phyloP scores from a whole-genome alignment of 2,329 filamentous ascomycete genomes.

The Cytospora mali region DNA sequence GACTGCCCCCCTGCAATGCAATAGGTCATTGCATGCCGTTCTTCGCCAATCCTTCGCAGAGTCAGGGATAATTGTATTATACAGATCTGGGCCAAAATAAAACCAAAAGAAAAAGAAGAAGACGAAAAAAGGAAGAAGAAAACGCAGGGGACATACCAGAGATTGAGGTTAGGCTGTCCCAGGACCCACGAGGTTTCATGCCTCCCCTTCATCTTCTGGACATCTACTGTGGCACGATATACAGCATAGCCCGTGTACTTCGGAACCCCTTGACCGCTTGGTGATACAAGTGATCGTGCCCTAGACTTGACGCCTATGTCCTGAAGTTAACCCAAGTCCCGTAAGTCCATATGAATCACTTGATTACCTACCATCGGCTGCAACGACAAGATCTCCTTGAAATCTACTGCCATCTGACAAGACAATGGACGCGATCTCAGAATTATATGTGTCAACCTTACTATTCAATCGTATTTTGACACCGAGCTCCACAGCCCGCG shows the following conservation, averaged over 20 bases:
- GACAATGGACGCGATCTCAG: constrained; percentile 30
- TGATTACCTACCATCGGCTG: constrained; percentile 38
- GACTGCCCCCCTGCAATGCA: constrained; percentile 44
- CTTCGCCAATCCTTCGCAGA: constrained; percentile 42
- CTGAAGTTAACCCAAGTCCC: not conserved
- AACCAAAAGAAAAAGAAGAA: no score
- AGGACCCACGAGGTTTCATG: constrained; percentile 44
- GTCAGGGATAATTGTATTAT: not conserved
- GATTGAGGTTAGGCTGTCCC: constrained; percentile 42
- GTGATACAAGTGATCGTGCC: constrained; percentile 31
- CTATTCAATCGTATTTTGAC: constrained; percentile 32
- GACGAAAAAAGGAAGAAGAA: no score
- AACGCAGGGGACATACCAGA: constrained; percentile 37
- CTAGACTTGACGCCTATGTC: constrained; percentile 37
- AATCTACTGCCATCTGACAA: constrained; percentile 32
- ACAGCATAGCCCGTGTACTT: constrained; percentile 43
- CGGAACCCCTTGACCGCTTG: constrained; percentile 25
- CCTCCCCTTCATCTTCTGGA: constrained; percentile 40
- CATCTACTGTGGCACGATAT: constrained; percentile 45
- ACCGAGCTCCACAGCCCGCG: constrained; percentile 34
- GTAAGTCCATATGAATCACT: not conserved
- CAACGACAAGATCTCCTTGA: constrained; percentile 39
- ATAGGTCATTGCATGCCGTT: constrained; percentile 50
- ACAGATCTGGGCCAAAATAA: not conserved
- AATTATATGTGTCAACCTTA: constrained; percentile 32